Percentiles rank a stretch among this genome's conserved stretches.
Evolutionary conservation across 345 rosid genomes (phyloP).

Genomic region (Corymbia maculata): DNA sequence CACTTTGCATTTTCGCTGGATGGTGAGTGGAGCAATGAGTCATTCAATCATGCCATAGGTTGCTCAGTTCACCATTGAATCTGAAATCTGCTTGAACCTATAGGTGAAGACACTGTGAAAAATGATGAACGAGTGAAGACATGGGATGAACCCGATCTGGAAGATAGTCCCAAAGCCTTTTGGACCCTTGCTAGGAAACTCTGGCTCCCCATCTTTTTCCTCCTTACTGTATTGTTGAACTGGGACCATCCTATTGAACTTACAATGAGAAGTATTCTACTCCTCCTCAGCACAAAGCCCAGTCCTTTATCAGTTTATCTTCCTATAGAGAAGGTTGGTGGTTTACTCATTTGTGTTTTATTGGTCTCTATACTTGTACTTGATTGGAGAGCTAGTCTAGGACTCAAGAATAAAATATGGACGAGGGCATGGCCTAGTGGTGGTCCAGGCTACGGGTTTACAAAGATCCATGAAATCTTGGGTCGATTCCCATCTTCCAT

Average conservation of each 20-base stretch:
- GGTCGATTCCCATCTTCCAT: background rate
- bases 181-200: slow-evolving; percentile 20
- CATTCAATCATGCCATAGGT: background rate
- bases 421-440: background rate
- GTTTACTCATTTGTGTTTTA: background rate
- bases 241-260: slow-evolving; percentile 26
- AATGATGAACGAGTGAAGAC: slow-evolving; percentile 6
- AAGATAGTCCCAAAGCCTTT: slow-evolving; percentile 5
- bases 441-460: background rate
- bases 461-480: background rate
- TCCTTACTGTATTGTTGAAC: slow-evolving; percentile 20
- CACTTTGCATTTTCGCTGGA: slow-evolving; percentile 1
- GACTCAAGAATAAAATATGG: background rate
- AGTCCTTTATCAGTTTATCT: slow-evolving; percentile 39
- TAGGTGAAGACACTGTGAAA: slow-evolving; percentile 21
- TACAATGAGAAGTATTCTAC: slow-evolving; percentile 9
- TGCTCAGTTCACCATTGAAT: background rate
- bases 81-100: background rate
- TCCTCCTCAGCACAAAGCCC: slow-evolving; percentile 36
- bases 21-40: background rate
- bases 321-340: slow-evolving; percentile 31
- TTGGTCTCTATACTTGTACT: background rate
- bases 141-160: slow-evolving; percentile 2
- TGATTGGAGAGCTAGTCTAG: background rate
- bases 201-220: slow-evolving; percentile 29